Percentiles rank a stretch among this genome's conserved stretches.
Conservation (phyloP, 148 eudicot genomes). For the Tetragonia tetragonoides region DNA sequence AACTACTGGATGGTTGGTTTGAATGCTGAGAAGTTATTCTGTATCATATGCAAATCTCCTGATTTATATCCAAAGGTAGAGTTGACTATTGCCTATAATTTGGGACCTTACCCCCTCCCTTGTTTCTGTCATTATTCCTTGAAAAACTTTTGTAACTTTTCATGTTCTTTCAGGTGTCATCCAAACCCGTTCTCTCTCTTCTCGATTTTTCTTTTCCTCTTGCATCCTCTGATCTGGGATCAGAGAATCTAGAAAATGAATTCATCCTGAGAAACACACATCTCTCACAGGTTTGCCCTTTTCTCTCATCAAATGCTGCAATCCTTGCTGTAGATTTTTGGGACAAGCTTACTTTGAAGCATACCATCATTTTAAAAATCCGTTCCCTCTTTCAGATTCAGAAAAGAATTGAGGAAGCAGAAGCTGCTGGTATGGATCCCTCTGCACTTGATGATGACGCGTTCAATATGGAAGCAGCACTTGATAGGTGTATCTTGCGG, state of each 20-base stretch:
- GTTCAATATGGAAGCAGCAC: slow-evolving; percentile 66
- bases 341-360: neutral
- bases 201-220: slow-evolving; percentile 86
- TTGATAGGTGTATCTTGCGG: slow-evolving; percentile 93
- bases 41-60: slow-evolving; percentile 91
- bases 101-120: neutral
- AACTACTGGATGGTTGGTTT: slow-evolving; percentile 90
- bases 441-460: slow-evolving; percentile 76
- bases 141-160: neutral
- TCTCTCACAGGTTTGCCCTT: slow-evolving; percentile 58
- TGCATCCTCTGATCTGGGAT: slow-evolving; percentile 91
- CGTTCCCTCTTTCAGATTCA: slow-evolving; percentile 53
- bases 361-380: neutral
- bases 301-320: neutral
- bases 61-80: slow-evolving; percentile 80
- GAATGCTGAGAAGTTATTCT: slow-evolving; percentile 66
- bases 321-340: neutral
- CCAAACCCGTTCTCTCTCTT: slow-evolving; percentile 85
- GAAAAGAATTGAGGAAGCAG: slow-evolving; percentile 59
- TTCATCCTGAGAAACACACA: slow-evolving; percentile 73
- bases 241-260: slow-evolving; percentile 87
- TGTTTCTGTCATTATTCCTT: too few species aligned
- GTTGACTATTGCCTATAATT: neutral
- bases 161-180: slow-evolving; percentile 56
- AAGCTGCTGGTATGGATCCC: slow-evolving; percentile 61